Evolutionary conservation across 768 basidiomycete genomes (phyloP).

Genomic region (Galerina sulciceps): DNA sequence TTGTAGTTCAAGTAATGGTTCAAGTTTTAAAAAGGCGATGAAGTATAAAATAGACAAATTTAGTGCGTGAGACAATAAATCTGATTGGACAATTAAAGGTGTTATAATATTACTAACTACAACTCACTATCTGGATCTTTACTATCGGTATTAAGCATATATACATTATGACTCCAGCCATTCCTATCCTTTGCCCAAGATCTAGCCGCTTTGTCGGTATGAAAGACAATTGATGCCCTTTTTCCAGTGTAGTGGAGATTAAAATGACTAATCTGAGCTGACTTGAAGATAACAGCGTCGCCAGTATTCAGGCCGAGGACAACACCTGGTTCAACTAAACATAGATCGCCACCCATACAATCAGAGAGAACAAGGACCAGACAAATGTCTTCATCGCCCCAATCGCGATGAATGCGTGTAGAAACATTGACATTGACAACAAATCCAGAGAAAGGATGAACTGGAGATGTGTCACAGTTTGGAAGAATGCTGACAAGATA

Average conservation of each 20-base stretch:
- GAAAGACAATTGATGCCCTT: conserved; percentile 26
- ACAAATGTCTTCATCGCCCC: conserved; percentile 16
- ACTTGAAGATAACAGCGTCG: too few species aligned
- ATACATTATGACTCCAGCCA: neutral
- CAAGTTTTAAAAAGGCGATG: too few species aligned
- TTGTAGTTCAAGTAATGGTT: too few species aligned
- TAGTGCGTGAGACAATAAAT: too few species aligned
- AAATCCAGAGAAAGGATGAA: conserved; percentile 27
- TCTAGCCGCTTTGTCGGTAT: conserved; percentile 14
- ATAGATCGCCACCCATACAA: conserved; percentile 21
- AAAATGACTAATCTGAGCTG: conserved; percentile 1
- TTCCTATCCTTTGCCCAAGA: conserved; percentile 6
- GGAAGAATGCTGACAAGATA: conserved; percentile 22
- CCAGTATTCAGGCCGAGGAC: conserved; percentile 8
- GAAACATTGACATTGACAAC: conserved; percentile 22
- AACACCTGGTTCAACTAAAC: conserved; percentile 21
- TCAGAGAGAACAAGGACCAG: conserved; percentile 7
- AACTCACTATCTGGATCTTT: too few species aligned
- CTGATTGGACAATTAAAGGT: too few species aligned
- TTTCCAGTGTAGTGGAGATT: conserved; percentile 24
- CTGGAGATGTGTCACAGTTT: conserved; percentile 14
- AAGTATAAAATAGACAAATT: too few species aligned
- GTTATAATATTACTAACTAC: neutral
- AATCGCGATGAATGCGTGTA: conserved; percentile 15
- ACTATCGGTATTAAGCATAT: too few species aligned